These are phyloP conservation scores for Allium fistulosum DNA, from an alignment of 106 monocot genomes.

Conservation along the genomic window DNA sequence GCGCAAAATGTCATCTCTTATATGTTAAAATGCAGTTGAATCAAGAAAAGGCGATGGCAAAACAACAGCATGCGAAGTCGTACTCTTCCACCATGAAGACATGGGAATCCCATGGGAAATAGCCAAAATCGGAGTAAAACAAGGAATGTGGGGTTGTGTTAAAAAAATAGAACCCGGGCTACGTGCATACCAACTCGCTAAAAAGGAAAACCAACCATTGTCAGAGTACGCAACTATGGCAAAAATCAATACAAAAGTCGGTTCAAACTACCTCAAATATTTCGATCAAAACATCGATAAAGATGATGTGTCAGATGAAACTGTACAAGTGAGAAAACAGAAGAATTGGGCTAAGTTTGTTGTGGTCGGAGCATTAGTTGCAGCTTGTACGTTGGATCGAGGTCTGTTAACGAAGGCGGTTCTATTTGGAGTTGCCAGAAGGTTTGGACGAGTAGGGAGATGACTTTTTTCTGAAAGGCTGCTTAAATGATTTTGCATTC, in stretches of 20 bases:
- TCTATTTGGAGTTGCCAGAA: slow-evolving; percentile 81
- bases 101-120: slow-evolving; percentile 95
- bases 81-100: slow-evolving; percentile 90
- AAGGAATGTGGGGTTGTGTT: slow-evolving; percentile 95
- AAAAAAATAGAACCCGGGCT: slow-evolving; percentile 83
- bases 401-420: slow-evolving; percentile 87
- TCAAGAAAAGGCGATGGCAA: slow-evolving; percentile 51
- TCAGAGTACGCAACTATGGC: slow-evolving; percentile 41
- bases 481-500: neutral
- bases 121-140: slow-evolving; percentile 81
- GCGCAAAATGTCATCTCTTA: neutral
- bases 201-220: slow-evolving; percentile 18
- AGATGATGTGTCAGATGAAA: slow-evolving; percentile 18
- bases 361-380: slow-evolving; percentile 62
- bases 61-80: slow-evolving; percentile 72
- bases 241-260: slow-evolving; percentile 40
- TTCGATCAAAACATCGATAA: slow-evolving; percentile 12
- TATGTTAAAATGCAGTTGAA: slow-evolving; percentile 34
- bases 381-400: slow-evolving; percentile 64
- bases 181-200: slow-evolving; percentile 53
- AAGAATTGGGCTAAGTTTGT: slow-evolving; percentile 39
- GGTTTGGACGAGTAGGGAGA: slow-evolving; percentile 51
- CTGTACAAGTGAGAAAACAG: slow-evolving; percentile 26
- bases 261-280: slow-evolving; percentile 20
- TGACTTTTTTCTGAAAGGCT: neutral